Base-by-base conservation (phyloP, 1,284 basidiomycete genomes). In the Hypsizygus ulmarius region DNA sequence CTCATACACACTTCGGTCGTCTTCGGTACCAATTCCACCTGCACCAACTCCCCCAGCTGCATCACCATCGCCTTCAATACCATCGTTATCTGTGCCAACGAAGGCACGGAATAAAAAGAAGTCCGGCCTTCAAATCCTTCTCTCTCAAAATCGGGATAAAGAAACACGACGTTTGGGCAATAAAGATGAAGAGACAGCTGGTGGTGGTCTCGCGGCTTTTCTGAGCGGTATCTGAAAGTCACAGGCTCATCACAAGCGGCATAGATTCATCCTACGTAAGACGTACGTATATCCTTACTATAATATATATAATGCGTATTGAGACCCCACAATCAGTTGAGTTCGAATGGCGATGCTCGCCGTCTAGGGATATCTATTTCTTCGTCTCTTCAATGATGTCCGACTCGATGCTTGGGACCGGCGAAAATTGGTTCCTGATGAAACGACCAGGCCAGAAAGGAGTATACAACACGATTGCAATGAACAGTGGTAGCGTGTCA, bases 401-500 rank as follows among this genome's bases (percentile, higher is more conserved):
- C 21, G 21, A 25, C 21, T 25, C 21, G 7, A 25, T 3, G 21
- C 21, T 25, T 25, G 21, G 29, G 15, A 16, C 5, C 10, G 14
- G 12, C 28, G 19, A 16, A 39, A 27, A n/a, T 21, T 34, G 10
- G 12, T 44, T 32, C 9, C 34, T 14, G 27, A 83, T 79, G 61
- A 79, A 81, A 50, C 77, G 64, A 9, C 75, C 79, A 2, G 80
- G 82, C 81, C 82, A 84, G 65, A 81, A 82, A 1, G 74, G 68
- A 25, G 75, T 64, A 54, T 81, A 84, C 7, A 77, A 62, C 1
- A 65, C 63, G 48, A 84, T 76, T 34, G 85, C 82, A 40, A 87
- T 61, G 50, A 82, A 74, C 5, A 87, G 70, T 11, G 82, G 82
- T 8, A 84, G 68, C 1, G 84, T 84, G 61, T 89, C 85, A 28